Evolutionary conservation across 441 rosid genomes (phyloP), one percentile per base, ranked within the genome.

Genomic region (Capsella rubella): DNA sequence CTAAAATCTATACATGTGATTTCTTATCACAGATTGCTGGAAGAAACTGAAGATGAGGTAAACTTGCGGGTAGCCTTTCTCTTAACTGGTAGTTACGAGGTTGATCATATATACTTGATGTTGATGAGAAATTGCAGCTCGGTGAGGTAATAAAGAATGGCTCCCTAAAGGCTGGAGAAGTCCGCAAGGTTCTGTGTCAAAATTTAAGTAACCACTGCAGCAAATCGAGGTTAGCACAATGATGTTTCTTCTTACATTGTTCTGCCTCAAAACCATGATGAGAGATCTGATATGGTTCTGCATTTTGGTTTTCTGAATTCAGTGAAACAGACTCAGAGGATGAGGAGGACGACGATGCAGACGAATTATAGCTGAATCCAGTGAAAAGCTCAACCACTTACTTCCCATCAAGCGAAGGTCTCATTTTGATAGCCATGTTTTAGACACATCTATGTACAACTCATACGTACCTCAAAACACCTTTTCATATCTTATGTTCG

Each of bases 41-140:
- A 92, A 87, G 91, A 90, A 70, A 86, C 88, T 25, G 99, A 95
- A 87, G 99, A 90, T 69, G 90, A 88, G 92, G 99, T 87, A 75
- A 83, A 80, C 42, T 66, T 62, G 67, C 54, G 54, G 50, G 28
- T 63, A 45, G 59, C 58, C 64, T 42, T 25, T 34, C 47, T 28
- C 32, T 28, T 34, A 62, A 28, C 34, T 52, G 40, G 43, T 42
- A 8, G n/a, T 73, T 56, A 18, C 60, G 53, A 55, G 35, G 29
- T 60, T 5, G 35, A 46, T 59, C 31, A 61, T 45, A n/a, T 66
- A 8, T 43, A 2, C 9, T 51, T 43, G 54, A 71, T 77, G 34
- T 57, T 55, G 31, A 40, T 40, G 55, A 25, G 55, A 0, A 29
- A 34, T 60, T 79, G 78, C 88, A 89, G 99, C 76, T 95, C 62